Base-by-base conservation (phyloP, 1,139 yeast genomes). In the Petasospora fabianii region DNA sequence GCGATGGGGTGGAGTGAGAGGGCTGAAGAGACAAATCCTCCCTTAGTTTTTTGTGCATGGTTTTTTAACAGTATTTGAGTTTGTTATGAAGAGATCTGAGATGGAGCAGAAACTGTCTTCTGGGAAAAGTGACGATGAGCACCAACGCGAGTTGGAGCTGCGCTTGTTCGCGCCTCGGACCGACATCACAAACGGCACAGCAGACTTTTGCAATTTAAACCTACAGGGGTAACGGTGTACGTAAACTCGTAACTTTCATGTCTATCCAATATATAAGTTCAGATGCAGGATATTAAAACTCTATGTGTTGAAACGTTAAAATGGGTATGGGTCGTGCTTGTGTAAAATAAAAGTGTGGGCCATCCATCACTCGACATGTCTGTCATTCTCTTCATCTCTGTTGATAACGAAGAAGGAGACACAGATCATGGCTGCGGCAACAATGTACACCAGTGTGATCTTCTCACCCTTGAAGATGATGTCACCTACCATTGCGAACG, bases 401-500 rank as follows among this genome's bases (percentile, higher is more conserved):
- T 90, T 90, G 35, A 92, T 82, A 38, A 84, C 78, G 51, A 88
- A 75, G 58, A 92, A 92, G 1, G 97, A 92, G 32, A 79, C 65
- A 29, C 90, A 78, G 31, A 92, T 95, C 37, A 87, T 67, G 2
- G 65, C 56, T 0, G 98, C 97, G 1, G 97, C 97, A 30, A 82
- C 55, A 19, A 84, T 65, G 58, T 92, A 92, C 44, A 77, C 58
- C 43, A 71, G 50, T 29, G 84, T 73, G 49, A 85, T 72, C 27
- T 66, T 59, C 49, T 84, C 79, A 26, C 76, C 77, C 55, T 84
- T 83, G 49, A 88, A 66, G 4, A 86, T 44, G 66, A 88, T 73
- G 56, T 92, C 98, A 20, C 97, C 96, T 16, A 87, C 62, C 86
- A 92, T 84, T 1, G 97, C 96, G 43, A 92, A 71, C 0, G 98